Conservation (phyloP, 768 basidiomycete genomes). For the Leccinum broughii region DNA sequence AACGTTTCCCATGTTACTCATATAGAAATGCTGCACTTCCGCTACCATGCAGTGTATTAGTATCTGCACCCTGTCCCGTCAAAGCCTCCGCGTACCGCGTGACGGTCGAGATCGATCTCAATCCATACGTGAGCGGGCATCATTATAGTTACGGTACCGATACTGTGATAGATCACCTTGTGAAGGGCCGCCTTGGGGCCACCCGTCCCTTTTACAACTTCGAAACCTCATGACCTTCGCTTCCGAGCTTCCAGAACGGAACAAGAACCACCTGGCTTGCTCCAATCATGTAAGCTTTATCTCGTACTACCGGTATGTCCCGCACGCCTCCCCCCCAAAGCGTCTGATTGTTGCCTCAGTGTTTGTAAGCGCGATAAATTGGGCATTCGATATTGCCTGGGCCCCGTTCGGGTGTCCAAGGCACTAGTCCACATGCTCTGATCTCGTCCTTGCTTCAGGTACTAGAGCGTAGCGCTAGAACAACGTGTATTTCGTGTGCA, state of each 20-base stretch:
- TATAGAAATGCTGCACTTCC: neutral
- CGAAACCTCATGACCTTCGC: conserved; percentile 20
- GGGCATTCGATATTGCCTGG: neutral
- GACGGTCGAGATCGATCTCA: conserved; percentile 23
- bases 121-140: conserved; percentile 30
- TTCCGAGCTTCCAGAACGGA: conserved; percentile 30
- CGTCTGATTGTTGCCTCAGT: conserved; percentile 4
- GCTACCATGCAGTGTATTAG: conserved; percentile 1
- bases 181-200: conserved; percentile 1
- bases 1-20: conserved; percentile 1
- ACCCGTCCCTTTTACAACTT: conserved; percentile 18
- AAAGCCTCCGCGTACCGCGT: conserved; percentile 26
- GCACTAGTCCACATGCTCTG: neutral
- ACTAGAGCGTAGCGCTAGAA: neutral
- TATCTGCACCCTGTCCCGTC: conserved; percentile 8
- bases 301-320: neutral
- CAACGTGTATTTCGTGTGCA: conserved; percentile 23
- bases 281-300: conserved; percentile 22
- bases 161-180: conserved; percentile 28
- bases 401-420: neutral
- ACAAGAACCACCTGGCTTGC: conserved; percentile 16
- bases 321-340: neutral
- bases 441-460: conserved; percentile 1
- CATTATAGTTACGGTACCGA: conserved; percentile 34
- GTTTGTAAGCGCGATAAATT: conserved; percentile 10